Percentiles rank a stretch among this genome's conserved stretches.
Conservation (phyloP, 768 basidiomycete genomes). For the Suillus paluster region DNA sequence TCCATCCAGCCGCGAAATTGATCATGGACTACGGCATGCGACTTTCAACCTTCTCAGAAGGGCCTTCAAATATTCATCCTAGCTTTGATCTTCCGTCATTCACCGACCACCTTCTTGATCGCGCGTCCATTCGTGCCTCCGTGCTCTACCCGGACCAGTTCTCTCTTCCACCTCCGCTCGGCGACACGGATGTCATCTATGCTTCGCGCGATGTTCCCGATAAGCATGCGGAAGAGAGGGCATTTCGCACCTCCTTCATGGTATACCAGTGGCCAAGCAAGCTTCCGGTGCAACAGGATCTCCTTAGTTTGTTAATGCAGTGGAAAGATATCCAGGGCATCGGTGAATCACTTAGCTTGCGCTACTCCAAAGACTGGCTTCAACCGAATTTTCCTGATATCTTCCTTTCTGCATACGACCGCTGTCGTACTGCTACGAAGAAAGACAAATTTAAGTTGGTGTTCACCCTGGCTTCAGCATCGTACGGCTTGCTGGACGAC, state of each 20-base stretch:
- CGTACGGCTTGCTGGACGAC: neutral
- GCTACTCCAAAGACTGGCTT: neutral
- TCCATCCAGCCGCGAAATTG: neutral
- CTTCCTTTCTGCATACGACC: neutral
- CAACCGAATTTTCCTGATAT: neutral
- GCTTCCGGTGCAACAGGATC: neutral
- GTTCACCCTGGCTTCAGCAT: neutral
- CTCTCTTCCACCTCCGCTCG: neutral
- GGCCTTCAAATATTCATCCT: neutral
- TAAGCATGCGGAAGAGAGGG: neutral
- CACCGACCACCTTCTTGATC: neutral
- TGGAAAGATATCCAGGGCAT: neutral
- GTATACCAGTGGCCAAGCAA: neutral
- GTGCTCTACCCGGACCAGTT: neutral
- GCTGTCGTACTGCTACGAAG: neutral
- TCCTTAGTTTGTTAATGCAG: neutral
- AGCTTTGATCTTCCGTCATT: neutral
- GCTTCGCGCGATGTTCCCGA: neutral
- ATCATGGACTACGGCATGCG: neutral
- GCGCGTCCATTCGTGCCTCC: slow-evolving; percentile 12
- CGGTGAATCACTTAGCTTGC: neutral
- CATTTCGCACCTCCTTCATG: neutral
- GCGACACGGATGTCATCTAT: neutral
- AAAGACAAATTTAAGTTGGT: neutral
- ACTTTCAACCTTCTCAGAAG: neutral